Evolutionary conservation across 306 rosid genomes (phyloP).

Genomic region (Inga oerstediana): DNA sequence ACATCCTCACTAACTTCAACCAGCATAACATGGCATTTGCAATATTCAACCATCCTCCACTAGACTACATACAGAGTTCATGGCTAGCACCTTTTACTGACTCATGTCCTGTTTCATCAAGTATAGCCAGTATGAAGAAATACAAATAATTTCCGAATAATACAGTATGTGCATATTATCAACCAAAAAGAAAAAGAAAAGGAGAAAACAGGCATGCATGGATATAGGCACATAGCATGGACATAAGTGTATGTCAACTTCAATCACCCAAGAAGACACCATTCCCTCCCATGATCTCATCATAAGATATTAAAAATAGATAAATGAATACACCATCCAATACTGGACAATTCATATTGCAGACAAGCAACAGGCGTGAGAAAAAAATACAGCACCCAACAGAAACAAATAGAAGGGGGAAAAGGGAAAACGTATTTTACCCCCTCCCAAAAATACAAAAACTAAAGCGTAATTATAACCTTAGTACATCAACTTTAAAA

Average conservation of each 20-base stretch:
- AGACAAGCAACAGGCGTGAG: conserved; percentile 21
- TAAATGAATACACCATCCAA: conserved; percentile 15
- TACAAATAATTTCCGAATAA: neutral
- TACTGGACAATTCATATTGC: conserved; percentile 18
- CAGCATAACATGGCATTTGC: conserved; percentile 1
- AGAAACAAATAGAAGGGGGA: conserved; percentile 4
- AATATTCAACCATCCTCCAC: neutral
- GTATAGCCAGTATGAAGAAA: neutral
- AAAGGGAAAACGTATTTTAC: neutral
- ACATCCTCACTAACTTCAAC: neutral
- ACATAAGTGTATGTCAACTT: neutral
- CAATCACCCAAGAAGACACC: conserved; percentile 25
- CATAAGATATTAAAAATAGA: conserved; percentile 27
- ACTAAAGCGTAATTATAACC: neutral
- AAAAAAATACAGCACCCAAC: conserved; percentile 25
- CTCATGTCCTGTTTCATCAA: neutral
- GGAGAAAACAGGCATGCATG: neutral
- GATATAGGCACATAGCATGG: neutral
- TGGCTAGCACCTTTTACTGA: neutral
- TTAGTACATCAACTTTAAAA: neutral
- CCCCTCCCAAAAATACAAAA: neutral
- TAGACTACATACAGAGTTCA: neutral
- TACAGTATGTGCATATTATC: neutral
- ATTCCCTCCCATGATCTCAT: neutral
- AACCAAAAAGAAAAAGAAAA: neutral